Base-by-base conservation (phyloP, 805 yeast genomes). In the Yarrowia osloensis region DNA sequence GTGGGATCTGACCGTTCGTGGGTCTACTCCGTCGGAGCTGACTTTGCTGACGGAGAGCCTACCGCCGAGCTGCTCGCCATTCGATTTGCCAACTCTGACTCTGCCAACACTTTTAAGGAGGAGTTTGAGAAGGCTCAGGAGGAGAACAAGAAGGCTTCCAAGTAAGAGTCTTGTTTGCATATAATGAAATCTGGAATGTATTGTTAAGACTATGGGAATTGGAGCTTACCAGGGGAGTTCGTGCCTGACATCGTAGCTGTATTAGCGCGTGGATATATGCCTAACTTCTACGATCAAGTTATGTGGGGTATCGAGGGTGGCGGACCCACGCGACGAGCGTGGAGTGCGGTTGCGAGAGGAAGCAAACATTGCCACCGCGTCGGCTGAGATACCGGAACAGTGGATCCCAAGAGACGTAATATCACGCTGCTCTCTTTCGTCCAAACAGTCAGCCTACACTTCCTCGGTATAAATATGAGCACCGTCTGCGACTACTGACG, bases 1-100 rank as follows among this genome's bases (percentile, higher is more conserved):
- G 93, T 95, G 71, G 98, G 99, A 62, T 88, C 95, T 69, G 99
- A 95, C 78, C 89, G 97, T 84, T 91, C 97, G 39, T 95, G 99
- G 99, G 98, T 95, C 71, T 95, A 95, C 82, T 86, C 87, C 65
- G 97, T 92, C 69, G 88, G 97, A 63, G 97, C 96, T 46, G 99
- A 94, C 78, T 85, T 93, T 67, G 88, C 97, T 66, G 99, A 95
- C 78, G 98, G 98, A 72, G 92, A 84, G 75, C 90, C 98, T 57
- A 97, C 93, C 81, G 97, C 97, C 55, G 91, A 88, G 80, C 94
- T 98, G 66, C 86, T 95, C 79, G 99, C 99, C 70, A 93, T 95
- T 73, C 89, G 99, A 80, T 95, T 95, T 75, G 83, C 79, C 69
- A 80, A 80, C 74, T 73, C 79, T 68, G 83, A 80, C 71, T 79